These are phyloP conservation scores for Pseudocercospora musae DNA, from an alignment of 2,329 filamentous ascomycete genomes.

Conservation along the genomic window DNA sequence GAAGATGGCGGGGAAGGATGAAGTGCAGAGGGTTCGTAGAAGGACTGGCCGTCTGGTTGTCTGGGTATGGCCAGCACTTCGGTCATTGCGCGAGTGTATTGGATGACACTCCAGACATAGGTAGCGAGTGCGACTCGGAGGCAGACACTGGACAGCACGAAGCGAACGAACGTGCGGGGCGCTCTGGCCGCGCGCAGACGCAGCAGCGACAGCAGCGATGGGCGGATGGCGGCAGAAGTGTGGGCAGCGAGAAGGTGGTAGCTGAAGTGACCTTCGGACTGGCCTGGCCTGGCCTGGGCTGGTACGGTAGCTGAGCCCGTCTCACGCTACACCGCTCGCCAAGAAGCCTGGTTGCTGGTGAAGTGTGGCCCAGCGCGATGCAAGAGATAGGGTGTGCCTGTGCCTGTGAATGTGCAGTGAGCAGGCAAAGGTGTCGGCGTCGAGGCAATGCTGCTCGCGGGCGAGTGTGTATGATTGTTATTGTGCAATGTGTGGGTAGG, in stretches of 20 bases:
- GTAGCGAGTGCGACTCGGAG: constrained; percentile 8
- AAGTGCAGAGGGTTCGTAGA: constrained; percentile 42
- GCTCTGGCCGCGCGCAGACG: background rate
- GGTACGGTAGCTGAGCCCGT: background rate
- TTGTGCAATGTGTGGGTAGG: background rate
- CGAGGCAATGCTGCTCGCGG: no score
- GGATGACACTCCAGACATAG: constrained; percentile 11
- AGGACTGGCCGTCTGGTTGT: constrained; percentile 42
- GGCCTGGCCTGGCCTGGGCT: no score
- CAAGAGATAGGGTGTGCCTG: background rate
- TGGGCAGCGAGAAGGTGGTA: background rate
- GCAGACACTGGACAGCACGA: background rate
- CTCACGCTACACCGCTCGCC: background rate
- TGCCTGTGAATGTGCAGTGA: no score
- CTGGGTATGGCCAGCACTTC: constrained; percentile 42
- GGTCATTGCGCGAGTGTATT: constrained; percentile 36
- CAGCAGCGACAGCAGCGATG: background rate
- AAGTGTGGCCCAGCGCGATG: background rate
- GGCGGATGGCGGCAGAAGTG: background rate
- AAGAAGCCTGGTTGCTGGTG: no score
- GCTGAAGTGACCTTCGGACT: no score
- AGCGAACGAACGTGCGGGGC: constrained; percentile 11
- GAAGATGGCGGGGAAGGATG: constrained; percentile 42
- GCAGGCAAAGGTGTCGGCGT: background rate
- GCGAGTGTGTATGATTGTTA: no score